Evolutionary conservation across 2,329 filamentous ascomycete species (phyloP), one percentile per base, ranked within the genome.

Genomic region (Oidium heveae): DNA sequence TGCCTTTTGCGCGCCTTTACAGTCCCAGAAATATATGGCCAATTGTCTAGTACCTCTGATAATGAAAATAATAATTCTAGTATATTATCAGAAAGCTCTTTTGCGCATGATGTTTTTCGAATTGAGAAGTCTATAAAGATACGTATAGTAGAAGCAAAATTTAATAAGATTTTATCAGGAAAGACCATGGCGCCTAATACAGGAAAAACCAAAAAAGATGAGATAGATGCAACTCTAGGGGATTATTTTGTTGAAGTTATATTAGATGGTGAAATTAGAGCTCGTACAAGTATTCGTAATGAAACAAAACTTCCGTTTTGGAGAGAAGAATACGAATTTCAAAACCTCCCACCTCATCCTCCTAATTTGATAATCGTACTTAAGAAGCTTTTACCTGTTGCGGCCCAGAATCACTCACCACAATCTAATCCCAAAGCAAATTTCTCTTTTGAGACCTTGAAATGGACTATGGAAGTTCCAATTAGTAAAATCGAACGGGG

Each of bases 1-100:
- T 88, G 94, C 7, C 71, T 98, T 10, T 68, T 98, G 33, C 79
- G 89, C 58, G 87, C 89, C 0, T 95, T 95, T 66, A 86, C 89
- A 0, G 81, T 94, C 49, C 89, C 91, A 0, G 87, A 95, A 61
- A 73, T 96, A 13, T 96, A 94, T 64, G 85, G 64, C 0, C 61
- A 62, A 15, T 57, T 59, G 44, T 52, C 39, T 34, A 52, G 54
- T 7, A 56, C 59, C n/a, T 43, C 55, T 13, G 43, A 43, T 7
- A 56, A 58, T 46, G 57, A 57, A 10, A 50, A 58, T 43, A 58
- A 62, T 52, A 53, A 59, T 22, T 24, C 57, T 18, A 52, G 50
- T 12, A 20, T 56, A 15, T 51, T 54, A 22, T 33, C 52, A 46
- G 28, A 56, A 33, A 43, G 52, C n/a, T 24, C 56, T 44, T 33